phyloP scores from a whole-genome alignment of 345 rosid genomes.

The Citrus sinensis region DNA sequence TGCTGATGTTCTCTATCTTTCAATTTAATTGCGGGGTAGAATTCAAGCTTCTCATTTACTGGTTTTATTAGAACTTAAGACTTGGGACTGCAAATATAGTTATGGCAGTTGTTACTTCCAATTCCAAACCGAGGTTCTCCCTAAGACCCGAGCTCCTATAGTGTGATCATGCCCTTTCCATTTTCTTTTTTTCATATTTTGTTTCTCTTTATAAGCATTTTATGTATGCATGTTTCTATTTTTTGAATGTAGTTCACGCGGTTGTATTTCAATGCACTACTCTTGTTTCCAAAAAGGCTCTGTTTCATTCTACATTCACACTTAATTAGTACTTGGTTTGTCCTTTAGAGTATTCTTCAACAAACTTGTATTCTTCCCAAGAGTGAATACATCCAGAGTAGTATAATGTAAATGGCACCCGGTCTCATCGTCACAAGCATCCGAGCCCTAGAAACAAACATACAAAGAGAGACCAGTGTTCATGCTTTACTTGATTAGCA shows the following conservation, averaged over 20 bases:
- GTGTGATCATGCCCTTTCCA: neutral
- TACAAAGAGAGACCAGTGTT: neutral
- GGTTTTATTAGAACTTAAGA: neutral
- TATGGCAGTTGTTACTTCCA: neutral
- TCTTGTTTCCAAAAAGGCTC: neutral
- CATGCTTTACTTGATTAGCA: neutral
- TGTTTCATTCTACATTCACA: neutral
- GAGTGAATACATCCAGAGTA: neutral
- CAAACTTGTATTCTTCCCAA: neutral
- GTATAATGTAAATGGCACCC: neutral
- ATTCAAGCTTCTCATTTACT: neutral
- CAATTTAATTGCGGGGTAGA: neutral
- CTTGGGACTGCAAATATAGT: neutral
- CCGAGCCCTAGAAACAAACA: neutral
- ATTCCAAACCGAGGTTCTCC: neutral
- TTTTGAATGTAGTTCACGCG: neutral
- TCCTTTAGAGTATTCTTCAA: neutral
- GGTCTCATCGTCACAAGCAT: neutral
- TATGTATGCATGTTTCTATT: neutral
- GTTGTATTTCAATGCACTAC: neutral
- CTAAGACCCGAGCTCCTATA: neutral
- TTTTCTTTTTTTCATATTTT: too few species aligned
- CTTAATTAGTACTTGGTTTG: neutral
- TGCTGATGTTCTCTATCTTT: neutral
- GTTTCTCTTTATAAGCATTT: neutral